Base-by-base conservation (phyloP, 1,139 yeast genomes). In the Candida sanyaensis region DNA sequence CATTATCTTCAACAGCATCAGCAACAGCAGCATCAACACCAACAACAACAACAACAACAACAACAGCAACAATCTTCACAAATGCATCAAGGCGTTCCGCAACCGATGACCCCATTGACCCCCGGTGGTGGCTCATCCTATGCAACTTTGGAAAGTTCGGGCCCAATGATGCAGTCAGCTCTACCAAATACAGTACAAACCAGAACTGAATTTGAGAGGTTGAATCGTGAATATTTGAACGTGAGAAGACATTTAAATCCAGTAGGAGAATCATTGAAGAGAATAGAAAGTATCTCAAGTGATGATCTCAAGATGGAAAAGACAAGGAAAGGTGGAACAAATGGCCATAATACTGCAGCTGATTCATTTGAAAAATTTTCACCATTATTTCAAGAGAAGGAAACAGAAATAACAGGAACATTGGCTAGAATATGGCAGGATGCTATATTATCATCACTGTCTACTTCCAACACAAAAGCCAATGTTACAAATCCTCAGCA, bases 241-340 rank as follows among this genome's bases (percentile, higher is more conserved):
- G 86, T 86, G 0, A 69, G 91, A 55, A 73, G 95, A 52, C 81
- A 85, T 61, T 68, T 72, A 36, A 87, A 87, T 52, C 96, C 96
- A 0, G 68, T 87, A 3, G 79, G 80, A 1, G 88, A 83, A 46
- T 77, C 89, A 9, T 66, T 88, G 38, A 72, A 75, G 41, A 68
- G 93, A 53, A 59, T 73, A 23, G 68, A 65, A 32, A 62, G 61
- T 37, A 57, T 52, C 33, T 50, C 58, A 38, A 56, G 55, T 24
- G 52, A 50, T 17, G 64, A 59, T 3, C 51, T 65, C 43, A 66
- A 62, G 44, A 54, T 62, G 6, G 48, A 50, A 30, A 68, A 68
- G 47, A 54, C 54, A n/a, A 55, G 55, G 42, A 56, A 58, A 39
- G 56, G 47, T 9, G 40, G 54, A 13, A 38, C 50, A 2, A 37